Conservation (phyloP, 345 rosid genomes). For the Lagerstroemia speciosa region DNA sequence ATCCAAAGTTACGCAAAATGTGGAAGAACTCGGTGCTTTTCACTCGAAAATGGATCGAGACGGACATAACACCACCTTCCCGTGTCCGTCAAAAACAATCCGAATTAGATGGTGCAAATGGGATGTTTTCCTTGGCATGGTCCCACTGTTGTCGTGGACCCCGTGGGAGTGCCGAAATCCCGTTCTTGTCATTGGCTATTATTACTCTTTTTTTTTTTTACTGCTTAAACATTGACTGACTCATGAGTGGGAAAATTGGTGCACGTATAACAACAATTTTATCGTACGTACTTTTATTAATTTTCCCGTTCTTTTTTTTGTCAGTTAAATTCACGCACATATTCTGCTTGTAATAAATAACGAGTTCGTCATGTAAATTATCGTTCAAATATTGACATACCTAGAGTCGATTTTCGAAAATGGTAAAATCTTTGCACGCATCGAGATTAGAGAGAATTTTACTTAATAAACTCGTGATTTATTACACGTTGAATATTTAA, state of each 20-base stretch:
- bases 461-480: too few species aligned
- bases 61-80: background rate
- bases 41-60: background rate
- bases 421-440: too few species aligned
- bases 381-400: too few species aligned
- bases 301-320: too few species aligned
- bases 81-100: background rate
- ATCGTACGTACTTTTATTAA: too few species aligned
- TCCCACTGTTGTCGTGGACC: background rate
- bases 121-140: background rate
- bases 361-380: too few species aligned
- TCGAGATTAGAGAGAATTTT: too few species aligned
- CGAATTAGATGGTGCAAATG: background rate
- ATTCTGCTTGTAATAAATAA: too few species aligned
- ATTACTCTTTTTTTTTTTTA: background rate
- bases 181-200: background rate
- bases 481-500: too few species aligned
- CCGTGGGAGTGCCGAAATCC: background rate
- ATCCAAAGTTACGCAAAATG: background rate
- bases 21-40: background rate
- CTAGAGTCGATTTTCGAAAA: too few species aligned
- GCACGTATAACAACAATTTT: background rate
- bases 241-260: background rate
- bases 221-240: conserved; percentile 7
- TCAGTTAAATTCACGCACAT: too few species aligned